Conservation (phyloP, 176 grass and related monocot species). For the Oryza glumipatula region DNA sequence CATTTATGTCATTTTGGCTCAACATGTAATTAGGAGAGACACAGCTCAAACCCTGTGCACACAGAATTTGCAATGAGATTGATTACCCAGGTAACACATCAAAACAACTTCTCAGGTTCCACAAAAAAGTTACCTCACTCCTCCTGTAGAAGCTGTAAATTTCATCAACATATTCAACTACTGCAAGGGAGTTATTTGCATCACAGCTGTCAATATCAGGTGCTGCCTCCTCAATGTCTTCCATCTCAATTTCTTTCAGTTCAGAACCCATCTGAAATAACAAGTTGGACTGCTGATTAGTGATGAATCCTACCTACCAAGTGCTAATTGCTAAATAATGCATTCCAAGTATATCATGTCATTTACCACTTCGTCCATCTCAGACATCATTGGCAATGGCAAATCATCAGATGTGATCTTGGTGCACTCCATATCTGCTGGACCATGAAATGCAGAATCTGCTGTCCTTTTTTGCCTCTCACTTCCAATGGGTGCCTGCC, state of each 20-base stretch:
- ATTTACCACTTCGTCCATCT: slow-evolving; percentile 65
- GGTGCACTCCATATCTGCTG: slow-evolving; percentile 51
- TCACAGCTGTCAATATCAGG: slow-evolving; percentile 81
- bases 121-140: slow-evolving; percentile 58
- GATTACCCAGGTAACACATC: neutral
- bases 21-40: slow-evolving; percentile 78
- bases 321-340: neutral
- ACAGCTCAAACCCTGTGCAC: slow-evolving; percentile 61
- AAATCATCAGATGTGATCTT: slow-evolving; percentile 41
- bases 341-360: neutral
- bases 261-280: slow-evolving; percentile 59
- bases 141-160: slow-evolving; percentile 74
- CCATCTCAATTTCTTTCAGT: slow-evolving; percentile 82
- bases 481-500: slow-evolving; percentile 60
- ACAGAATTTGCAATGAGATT: slow-evolving; percentile 12
- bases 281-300: slow-evolving; percentile 17
- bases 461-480: slow-evolving; percentile 63
- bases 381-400: slow-evolving; percentile 39
- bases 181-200: slow-evolving; percentile 70
- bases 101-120: neutral
- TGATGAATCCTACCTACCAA: neutral
- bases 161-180: slow-evolving; percentile 84
- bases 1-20: slow-evolving; percentile 78
- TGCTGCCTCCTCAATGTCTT: slow-evolving; percentile 68
- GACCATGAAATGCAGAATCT: slow-evolving; percentile 38